Percentiles rank a stretch among this genome's conserved stretches.
These are phyloP conservation scores for Kregervanrija pseudodelftensis DNA, from an alignment of 805 yeast genomes.

Conservation along the genomic window DNA sequence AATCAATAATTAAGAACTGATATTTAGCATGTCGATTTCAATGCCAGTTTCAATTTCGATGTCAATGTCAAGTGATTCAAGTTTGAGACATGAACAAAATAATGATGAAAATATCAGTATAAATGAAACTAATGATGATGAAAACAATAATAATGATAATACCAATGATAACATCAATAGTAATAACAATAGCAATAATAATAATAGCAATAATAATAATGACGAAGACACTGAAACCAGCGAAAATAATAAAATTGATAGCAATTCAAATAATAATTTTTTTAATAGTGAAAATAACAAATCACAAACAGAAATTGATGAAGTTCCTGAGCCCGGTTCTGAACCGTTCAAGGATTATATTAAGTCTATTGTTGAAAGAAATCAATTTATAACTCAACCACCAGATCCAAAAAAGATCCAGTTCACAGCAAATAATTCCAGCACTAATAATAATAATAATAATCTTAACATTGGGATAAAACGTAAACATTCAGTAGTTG, in stretches of 20 bases:
- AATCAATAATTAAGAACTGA: too few species aligned
- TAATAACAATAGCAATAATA: background rate
- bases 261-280: too few species aligned
- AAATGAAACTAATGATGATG: background rate
- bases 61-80: too few species aligned
- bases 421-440: background rate
- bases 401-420: background rate
- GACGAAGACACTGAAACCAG: background rate
- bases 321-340: slow-evolving; percentile 6
- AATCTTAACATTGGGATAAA: background rate
- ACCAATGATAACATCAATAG: too few species aligned
- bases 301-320: slow-evolving; percentile 1
- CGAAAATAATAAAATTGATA: background rate
- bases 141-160: background rate
- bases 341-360: slow-evolving; percentile 13
- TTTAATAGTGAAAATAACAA: background rate
- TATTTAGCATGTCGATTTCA: too few species aligned
- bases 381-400: too few species aligned
- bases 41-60: too few species aligned
- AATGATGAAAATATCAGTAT: too few species aligned
- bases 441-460: background rate
- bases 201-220: background rate
- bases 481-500: background rate
- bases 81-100: too few species aligned
- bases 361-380: slow-evolving; percentile 10